Percentiles rank a stretch among this genome's conserved stretches.
Conservation (phyloP, 441 rosid species). For the Capsella rubella region DNA sequence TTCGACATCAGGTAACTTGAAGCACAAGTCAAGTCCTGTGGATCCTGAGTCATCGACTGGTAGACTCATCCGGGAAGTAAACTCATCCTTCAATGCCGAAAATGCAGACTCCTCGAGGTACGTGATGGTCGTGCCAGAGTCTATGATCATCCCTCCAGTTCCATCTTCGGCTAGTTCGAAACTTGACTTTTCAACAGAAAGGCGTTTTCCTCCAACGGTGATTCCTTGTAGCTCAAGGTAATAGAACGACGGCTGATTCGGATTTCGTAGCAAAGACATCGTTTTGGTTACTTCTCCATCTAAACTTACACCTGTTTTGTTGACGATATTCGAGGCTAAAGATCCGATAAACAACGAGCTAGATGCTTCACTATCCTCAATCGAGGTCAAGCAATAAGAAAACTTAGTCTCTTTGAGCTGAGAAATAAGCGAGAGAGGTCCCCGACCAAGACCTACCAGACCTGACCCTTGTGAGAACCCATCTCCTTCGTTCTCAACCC, state of each 20-base stretch:
- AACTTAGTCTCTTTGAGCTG: conserved; percentile 44
- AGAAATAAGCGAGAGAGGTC: conserved; percentile 43
- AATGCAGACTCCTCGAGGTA: conserved; percentile 42
- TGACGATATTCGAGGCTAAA: conserved; percentile 27
- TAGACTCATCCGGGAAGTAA: conserved; percentile 53
- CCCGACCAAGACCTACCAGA: conserved; percentile 86
- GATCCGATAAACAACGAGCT: conserved; percentile 47
- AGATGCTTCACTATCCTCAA: conserved; percentile 41
- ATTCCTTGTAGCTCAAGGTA: conserved; percentile 46
- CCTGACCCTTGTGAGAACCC: conserved; percentile 91
- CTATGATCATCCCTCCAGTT: conserved; percentile 47
- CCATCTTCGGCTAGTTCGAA: conserved; percentile 43
- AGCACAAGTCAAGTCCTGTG: conserved; percentile 87
- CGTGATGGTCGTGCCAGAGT: conserved; percentile 46
- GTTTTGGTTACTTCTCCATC: conserved; percentile 24
- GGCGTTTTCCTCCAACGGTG: conserved; percentile 45
- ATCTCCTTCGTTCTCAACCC: conserved; percentile 76
- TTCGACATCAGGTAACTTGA: conserved; percentile 52
- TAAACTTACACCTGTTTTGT: conserved; percentile 10
- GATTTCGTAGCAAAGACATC: conserved; percentile 39
- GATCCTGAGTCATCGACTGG: conserved; percentile 58
- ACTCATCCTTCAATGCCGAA: conserved; percentile 31
- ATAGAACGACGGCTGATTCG: conserved; percentile 43
- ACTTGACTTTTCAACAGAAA: conserved; percentile 35
- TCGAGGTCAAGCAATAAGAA: conserved; percentile 46